These are phyloP conservation scores for Pseudocercospora pini-densiflorae DNA, from an alignment of 2,329 filamentous ascomycete genomes.

Conservation along the genomic window DNA sequence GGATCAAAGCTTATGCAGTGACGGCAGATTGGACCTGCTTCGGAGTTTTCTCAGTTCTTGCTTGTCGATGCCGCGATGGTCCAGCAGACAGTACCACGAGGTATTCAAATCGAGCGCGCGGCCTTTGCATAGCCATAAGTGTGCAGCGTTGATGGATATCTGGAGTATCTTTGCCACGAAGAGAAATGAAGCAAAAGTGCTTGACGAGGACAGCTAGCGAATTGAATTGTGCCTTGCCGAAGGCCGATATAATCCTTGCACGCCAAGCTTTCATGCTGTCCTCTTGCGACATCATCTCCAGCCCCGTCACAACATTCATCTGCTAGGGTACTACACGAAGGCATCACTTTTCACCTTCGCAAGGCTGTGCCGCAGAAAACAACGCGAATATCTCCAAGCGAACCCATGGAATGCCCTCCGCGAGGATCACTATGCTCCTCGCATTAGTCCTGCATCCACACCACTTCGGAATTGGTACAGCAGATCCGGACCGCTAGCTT, in stretches of 20 bases:
- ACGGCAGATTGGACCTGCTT: neutral
- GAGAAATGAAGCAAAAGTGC: neutral
- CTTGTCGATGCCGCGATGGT: neutral
- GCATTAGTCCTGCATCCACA: neutral
- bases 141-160: too few relatives aligned
- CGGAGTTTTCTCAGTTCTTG: neutral
- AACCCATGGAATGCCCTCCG: neutral
- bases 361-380: neutral
- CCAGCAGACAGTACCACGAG: too few relatives aligned
- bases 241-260: too few relatives aligned
- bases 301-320: neutral
- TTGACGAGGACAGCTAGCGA: too few relatives aligned
- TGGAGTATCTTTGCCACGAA: too few relatives aligned
- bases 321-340: neutral
- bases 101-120: too few relatives aligned
- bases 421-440: neutral
- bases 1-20: neutral
- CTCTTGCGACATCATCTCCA: neutral
- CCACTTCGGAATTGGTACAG: neutral
- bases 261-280: neutral
- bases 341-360: neutral
- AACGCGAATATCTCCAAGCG: neutral
- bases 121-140: too few relatives aligned
- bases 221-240: neutral
- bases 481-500: slow-evolving; percentile 4